Percentiles rank a stretch among this genome's conserved stretches.
Evolutionary conservation across 2,329 filamentous ascomycete species (phyloP).

Genomic region (Endoconidiophora polonica): DNA sequence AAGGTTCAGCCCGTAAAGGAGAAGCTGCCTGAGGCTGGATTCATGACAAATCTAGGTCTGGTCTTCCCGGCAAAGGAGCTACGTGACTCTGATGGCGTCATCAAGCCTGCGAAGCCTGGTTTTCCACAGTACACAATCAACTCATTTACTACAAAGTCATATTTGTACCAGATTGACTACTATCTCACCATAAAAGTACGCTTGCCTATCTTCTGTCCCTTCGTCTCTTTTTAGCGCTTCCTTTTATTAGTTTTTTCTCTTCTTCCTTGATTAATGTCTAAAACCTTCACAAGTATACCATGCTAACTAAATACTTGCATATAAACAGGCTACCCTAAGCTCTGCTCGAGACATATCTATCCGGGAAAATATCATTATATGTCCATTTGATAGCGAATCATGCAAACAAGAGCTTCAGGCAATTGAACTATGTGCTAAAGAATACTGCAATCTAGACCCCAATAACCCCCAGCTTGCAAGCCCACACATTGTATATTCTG

Average conservation of each 20-base stretch:
- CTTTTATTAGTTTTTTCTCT: not conserved
- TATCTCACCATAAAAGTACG: constrained; percentile 82
- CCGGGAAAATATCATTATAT: constrained; percentile 87
- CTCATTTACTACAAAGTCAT: constrained; percentile 86
- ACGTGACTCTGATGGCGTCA: constrained; percentile 70
- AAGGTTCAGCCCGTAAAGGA: constrained; percentile 66
- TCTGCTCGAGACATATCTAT: constrained; percentile 76
- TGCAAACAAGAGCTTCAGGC: constrained; percentile 99
- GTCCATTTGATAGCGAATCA: constrained; percentile 81
- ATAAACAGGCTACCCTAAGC: constrained; percentile 34
- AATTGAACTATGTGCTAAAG: constrained; percentile 88
- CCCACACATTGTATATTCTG: constrained; percentile 61
- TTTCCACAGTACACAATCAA: constrained; percentile 81
- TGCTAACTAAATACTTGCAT: too few species aligned
- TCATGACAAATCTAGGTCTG: constrained; percentile 79
- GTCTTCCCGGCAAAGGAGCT: constrained; percentile 83
- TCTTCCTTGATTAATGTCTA: not conserved
- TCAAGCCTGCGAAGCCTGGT: constrained; percentile 67
- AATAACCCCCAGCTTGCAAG: constrained; percentile 91
- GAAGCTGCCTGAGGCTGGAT: constrained; percentile 79
- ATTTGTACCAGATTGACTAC: constrained; percentile 96
- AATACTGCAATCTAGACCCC: constrained; percentile 72
- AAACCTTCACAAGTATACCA: not conserved
- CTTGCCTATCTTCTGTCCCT: not conserved
- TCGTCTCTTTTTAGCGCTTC: not conserved